Base-by-base conservation (phyloP, 805 yeast species). In the Lipomyces chichibuensis region DNA sequence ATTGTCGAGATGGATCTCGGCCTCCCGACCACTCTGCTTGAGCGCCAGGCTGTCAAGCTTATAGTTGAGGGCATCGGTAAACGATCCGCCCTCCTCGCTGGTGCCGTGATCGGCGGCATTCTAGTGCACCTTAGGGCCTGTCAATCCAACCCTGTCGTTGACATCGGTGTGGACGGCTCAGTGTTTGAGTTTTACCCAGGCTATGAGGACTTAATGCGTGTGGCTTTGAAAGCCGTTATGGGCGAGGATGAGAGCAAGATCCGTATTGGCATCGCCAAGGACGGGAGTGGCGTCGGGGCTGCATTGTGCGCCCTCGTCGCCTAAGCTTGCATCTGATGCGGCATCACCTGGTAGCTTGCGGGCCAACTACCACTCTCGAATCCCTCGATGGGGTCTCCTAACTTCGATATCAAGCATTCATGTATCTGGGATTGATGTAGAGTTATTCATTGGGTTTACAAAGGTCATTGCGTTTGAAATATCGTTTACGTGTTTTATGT, bases 221-320 rank as follows among this genome's bases (percentile, higher is more conserved):
- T 90, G 70, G 97, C 97, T 0, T 80, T 93, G 69, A 82, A 87
- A 0, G 75, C 85, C 69, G 85, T 91, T 55, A 87, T 72, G 9
- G 75, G 76, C 17, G 82, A 89, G 56, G 89, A 90, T 58, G 91
- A 87, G 73, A 86, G 91, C 78, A 87, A 90, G 74, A 81, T 92
- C 57, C 89, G 87, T 73, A 80, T 94, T 69, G 87, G 87, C 70
- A 88, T 93, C 72, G 95, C 98, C 37, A 91, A 91, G 77, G 98
- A 95, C 75, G 98, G 98, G 58, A 89, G 96, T 65, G 97, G 97
- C 67, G 97, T 93, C 56, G 99, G 99, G 71, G 98, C 98, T 57
- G 98, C 98, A 1, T 82, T 94, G 69, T 91, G 97, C 81, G 98
- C 97, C 8, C 76, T 81, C 54, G 80, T 77, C 20, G 80, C 81